Conservation (phyloP, 371 early-diverging fungal genomes). For the Mortierella sp. region DNA sequence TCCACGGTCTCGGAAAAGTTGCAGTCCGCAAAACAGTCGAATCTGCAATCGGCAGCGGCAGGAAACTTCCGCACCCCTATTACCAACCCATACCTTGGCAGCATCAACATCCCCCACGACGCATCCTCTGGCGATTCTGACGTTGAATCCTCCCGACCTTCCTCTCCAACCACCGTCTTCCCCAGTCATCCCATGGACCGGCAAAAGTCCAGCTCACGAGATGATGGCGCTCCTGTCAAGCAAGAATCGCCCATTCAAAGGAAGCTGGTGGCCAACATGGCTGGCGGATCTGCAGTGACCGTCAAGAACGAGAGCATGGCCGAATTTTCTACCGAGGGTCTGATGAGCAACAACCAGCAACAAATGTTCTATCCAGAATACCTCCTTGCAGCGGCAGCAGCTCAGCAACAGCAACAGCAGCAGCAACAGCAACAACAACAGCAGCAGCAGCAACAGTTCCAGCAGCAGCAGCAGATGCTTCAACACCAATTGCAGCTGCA, state of each 20-base stretch:
- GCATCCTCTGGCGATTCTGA: constrained; percentile 57
- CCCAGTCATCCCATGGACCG: constrained; percentile 17
- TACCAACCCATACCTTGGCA: constrained; percentile 53
- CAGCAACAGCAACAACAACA: constrained; percentile 28
- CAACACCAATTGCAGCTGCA: constrained; percentile 37
- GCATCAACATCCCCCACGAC: constrained; percentile 57
- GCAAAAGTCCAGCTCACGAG: constrained; percentile 28
- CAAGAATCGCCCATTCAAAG: constrained; percentile 50
- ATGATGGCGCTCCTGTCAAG: constrained; percentile 32
- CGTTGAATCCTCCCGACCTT: constrained; percentile 48
- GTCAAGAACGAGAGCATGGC: constrained; percentile 26
- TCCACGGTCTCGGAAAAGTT: constrained; percentile 25
- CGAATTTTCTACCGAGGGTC: constrained; percentile 32
- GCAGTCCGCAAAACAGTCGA: constrained; percentile 36
- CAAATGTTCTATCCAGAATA: constrained; percentile 49
- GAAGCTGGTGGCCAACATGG: constrained; percentile 29
- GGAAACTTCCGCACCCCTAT: constrained; percentile 44
- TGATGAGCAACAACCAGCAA: constrained; percentile 25
- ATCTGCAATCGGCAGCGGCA: constrained; percentile 42
- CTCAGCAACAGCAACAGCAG: constrained; percentile 34
- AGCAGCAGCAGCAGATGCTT: constrained; percentile 33
- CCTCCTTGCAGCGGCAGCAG: constrained; percentile 39
- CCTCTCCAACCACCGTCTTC: constrained; percentile 46
- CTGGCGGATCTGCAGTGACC: constrained; percentile 10
- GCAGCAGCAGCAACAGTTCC: constrained; percentile 37